These are phyloP conservation scores for Evernia prunastri DNA, from an alignment of 495 filamentous ascomycete genomes.

Conservation along the genomic window DNA sequence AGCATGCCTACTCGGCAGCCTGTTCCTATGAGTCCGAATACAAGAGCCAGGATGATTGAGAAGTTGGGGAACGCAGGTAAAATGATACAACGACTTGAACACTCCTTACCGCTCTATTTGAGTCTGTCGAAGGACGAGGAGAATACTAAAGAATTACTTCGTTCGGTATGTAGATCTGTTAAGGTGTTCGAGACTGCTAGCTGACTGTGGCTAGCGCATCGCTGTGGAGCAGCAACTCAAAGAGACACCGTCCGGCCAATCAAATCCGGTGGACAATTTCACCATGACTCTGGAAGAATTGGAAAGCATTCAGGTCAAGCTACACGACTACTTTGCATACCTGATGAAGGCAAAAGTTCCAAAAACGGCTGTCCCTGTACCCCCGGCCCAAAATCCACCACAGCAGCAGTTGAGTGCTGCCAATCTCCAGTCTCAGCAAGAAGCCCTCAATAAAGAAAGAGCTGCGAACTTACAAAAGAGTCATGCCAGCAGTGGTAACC, in stretches of 20 bases:
- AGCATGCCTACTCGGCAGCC: constrained; percentile 31
- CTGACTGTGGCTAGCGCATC: constrained; percentile 43
- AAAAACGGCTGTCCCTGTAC: constrained; percentile 12
- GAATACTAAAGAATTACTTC: constrained; percentile 38
- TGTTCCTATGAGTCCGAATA: constrained; percentile 37
- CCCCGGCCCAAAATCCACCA: constrained; percentile 30
- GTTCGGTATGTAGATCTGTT: constrained; percentile 34
- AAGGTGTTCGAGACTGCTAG: constrained; percentile 5
- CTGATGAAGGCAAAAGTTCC: constrained; percentile 31
- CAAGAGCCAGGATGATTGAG: constrained; percentile 43
- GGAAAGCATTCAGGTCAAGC: constrained; percentile 42
- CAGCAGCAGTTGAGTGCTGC: constrained; percentile 51
- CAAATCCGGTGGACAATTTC: constrained; percentile 46
- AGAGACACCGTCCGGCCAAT: constrained; percentile 40
- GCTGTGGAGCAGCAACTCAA: constrained; percentile 55
- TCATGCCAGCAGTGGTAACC: constrained; percentile 47
- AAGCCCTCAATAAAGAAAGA: constrained; percentile 42
- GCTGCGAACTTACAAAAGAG: constrained; percentile 47
- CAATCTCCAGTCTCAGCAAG: constrained; percentile 55
- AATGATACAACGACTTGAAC: constrained; percentile 42
- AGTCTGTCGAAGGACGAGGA: constrained; percentile 39
- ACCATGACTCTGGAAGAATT: constrained; percentile 53
- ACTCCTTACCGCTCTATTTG: constrained; percentile 38
- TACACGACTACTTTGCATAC: constrained; percentile 38
- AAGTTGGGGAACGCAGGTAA: constrained; percentile 36